A percentile compares a stretch with the other conserved stretches of the same genome.
Conservation (phyloP, 2,329 filamentous ascomycete species). For the Dactylellina parvicollis region DNA sequence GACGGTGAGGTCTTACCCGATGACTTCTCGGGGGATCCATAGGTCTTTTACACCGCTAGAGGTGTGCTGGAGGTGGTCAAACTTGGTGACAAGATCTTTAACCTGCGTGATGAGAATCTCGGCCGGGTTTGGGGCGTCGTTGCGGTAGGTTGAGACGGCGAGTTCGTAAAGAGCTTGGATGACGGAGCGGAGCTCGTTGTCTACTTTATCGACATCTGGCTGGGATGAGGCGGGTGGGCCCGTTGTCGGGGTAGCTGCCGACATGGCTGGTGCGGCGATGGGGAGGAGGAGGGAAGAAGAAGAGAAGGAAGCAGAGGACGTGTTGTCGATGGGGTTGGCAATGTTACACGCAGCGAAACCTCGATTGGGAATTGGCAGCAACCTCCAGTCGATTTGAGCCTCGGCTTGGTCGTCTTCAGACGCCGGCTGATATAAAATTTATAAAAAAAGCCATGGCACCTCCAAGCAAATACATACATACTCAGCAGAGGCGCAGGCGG, state of each 20-base stretch:
- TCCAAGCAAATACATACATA: background rate
- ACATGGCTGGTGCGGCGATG: slow-evolving; percentile 18
- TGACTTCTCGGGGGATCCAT: slow-evolving; percentile 62
- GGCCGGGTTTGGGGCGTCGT: slow-evolving; percentile 65
- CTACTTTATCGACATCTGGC: slow-evolving; percentile 24
- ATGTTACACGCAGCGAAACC: slow-evolving; percentile 30
- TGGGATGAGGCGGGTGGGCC: slow-evolving; percentile 9
- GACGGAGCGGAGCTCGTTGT: slow-evolving; percentile 70
- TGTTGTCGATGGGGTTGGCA: slow-evolving; percentile 42
- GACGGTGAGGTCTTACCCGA: slow-evolving; percentile 61
- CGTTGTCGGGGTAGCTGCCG: slow-evolving; percentile 22
- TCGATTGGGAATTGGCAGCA: background rate
- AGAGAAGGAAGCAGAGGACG: background rate
- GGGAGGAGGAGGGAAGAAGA: background rate
- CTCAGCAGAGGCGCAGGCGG: no score
- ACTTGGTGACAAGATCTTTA: slow-evolving; percentile 58
- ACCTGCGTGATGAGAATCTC: slow-evolving; percentile 70
- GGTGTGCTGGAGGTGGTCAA: slow-evolving; percentile 14
- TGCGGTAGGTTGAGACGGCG: slow-evolving; percentile 72
- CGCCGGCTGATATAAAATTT: background rate
- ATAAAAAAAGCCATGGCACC: background rate
- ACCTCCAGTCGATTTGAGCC: no score
- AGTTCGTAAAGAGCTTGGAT: slow-evolving; percentile 73
- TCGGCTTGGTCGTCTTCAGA: no score
- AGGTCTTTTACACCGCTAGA: slow-evolving; percentile 60